Conservation (phyloP, 2,329 filamentous ascomycete genomes). For the Cladosporium cucumerinum region DNA sequence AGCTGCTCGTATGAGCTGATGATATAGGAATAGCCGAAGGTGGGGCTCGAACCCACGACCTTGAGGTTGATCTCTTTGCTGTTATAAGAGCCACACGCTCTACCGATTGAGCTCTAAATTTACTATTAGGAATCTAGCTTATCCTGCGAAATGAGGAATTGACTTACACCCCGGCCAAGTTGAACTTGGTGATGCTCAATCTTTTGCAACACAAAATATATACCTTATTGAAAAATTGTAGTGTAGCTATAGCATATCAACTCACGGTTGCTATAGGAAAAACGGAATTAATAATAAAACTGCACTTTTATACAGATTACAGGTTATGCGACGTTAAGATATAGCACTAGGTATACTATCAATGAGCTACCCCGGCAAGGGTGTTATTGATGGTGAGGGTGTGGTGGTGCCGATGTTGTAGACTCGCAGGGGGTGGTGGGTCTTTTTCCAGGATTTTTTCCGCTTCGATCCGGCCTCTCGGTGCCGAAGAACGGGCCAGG, state of each 20-base stretch:
- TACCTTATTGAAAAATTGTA: no score
- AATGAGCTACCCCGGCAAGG: constrained; percentile 46
- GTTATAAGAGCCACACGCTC: constrained; percentile 51
- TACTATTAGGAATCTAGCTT: no score
- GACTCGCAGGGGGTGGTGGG: not conserved
- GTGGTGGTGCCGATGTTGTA: fast-evolving
- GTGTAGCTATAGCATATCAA: no score
- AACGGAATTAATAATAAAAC: no score
- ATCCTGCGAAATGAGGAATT: no score
- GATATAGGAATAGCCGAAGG: constrained; percentile 28
- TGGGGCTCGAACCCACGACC: constrained; percentile 27
- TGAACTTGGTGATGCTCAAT: no score
- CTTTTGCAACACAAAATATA: no score
- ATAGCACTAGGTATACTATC: no score
- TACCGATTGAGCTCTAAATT: constrained; percentile 55
- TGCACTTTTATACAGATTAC: no score
- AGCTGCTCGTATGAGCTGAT: not conserved
- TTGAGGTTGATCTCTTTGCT: constrained; percentile 24
- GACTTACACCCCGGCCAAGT: no score
- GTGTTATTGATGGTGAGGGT: not conserved
- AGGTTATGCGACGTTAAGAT: no score
- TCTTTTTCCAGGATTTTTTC: not conserved
- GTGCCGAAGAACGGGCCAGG: not conserved
- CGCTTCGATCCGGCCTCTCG: not conserved
- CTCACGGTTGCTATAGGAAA: no score